phyloP scores from a whole-genome alignment of 192 early-diverging fungal genomes.

The Coemansia sp. region DNA sequence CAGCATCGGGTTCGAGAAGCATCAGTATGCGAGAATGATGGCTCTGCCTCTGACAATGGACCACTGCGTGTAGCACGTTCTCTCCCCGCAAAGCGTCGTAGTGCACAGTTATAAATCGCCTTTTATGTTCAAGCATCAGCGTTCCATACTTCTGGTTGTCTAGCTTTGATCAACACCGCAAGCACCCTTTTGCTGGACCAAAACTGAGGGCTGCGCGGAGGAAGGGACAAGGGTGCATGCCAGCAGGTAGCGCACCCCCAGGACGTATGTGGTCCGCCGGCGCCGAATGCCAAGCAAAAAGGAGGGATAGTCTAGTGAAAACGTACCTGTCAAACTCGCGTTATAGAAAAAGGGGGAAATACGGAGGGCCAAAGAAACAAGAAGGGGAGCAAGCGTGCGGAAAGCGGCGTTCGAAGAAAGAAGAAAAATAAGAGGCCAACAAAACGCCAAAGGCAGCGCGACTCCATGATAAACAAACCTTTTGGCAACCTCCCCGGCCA shows the following conservation, averaged over 20 bases:
- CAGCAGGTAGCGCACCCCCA: too few relatives aligned
- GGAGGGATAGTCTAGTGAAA: background rate
- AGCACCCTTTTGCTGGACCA: background rate
- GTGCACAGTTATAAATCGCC: background rate
- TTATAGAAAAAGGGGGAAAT: conserved; percentile 4
- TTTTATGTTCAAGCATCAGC: background rate
- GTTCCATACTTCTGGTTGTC: conserved; percentile 6
- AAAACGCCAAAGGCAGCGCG: conserved; percentile 1
- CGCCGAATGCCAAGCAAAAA: background rate
- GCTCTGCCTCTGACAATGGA: background rate
- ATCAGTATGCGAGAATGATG: conserved; percentile 1
- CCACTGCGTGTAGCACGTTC: too few relatives aligned
- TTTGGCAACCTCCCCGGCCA: background rate
- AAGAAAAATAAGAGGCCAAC: conserved; percentile 6
- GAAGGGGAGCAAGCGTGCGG: conserved; percentile 5
- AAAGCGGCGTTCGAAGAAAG: conserved; percentile 8
- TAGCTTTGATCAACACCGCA: background rate
- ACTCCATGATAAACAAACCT: conserved; percentile 10
- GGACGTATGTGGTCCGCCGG: background rate
- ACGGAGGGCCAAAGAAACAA: conserved; percentile 4
- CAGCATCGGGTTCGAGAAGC: background rate
- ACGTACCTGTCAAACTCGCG: conserved; percentile 9
- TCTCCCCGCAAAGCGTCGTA: background rate
- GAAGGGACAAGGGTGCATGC: background rate
- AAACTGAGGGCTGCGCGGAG: background rate